Evolutionary conservation across 208 protist species (phyloP).

Genomic region (Acanthamoeba pearcei): DNA sequence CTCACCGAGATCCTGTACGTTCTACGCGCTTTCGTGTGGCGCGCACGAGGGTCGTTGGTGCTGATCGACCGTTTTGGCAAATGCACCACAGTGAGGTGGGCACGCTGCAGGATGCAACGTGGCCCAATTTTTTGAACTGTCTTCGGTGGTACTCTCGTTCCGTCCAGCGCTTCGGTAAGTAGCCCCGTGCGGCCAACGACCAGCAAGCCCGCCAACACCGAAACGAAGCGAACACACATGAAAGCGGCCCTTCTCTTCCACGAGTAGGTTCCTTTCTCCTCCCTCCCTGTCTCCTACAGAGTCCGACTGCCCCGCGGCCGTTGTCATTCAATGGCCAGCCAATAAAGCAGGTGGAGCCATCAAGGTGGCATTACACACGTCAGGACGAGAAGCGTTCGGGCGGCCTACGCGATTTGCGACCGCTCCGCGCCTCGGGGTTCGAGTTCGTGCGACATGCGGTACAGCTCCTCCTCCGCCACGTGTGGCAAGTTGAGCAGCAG

Average conservation of each 20-base stretch:
- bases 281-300: too few species aligned
- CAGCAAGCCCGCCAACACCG: too few species aligned
- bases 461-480: constrained; percentile 29
- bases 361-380: neutral
- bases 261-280: neutral
- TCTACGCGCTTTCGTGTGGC: neutral
- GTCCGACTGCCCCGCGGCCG: too few species aligned
- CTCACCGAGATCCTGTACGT: constrained; percentile 29
- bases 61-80: neutral
- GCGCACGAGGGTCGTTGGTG: too few species aligned
- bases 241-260: too few species aligned
- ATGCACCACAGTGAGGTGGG: neutral
- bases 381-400: neutral
- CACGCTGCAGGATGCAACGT: constrained; percentile 4
- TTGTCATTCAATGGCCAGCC: too few species aligned
- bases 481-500: constrained; percentile 36
- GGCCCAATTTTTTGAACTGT: constrained; percentile 42
- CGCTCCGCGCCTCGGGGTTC: neutral
- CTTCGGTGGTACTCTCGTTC: constrained; percentile 8
- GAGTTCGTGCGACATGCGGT: constrained; percentile 4
- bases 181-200: neutral
- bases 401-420: neutral
- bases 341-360: neutral
- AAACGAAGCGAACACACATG: too few species aligned
- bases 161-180: constrained; percentile 10